Base-by-base conservation (phyloP, 23 red algal genomes). In the Gracilaria caudata region DNA sequence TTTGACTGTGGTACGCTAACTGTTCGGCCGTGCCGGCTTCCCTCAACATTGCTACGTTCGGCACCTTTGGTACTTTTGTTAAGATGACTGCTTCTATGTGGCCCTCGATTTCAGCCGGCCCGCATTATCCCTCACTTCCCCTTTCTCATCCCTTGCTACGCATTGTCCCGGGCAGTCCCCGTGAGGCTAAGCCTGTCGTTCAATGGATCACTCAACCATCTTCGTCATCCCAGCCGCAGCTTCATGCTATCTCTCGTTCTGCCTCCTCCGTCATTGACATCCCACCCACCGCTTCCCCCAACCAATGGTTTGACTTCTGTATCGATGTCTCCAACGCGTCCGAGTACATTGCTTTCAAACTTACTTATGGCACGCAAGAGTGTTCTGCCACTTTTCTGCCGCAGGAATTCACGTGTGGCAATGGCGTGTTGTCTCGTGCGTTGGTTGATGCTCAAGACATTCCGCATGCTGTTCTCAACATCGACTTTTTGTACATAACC, bases 101-200 rank as follows among this genome's bases (percentile, higher is more conserved):
- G 51, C 85, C 85, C 6, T 17, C 36, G 23, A 21, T 25, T 19
- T 79, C 72, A 14, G 85, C 74, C 6, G 85, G 85, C 43, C 85
- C 85, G 25, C 26, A 64, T 47, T 66, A 49, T 28, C 85, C 85
- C 4, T 7, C 39, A 25, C 7, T 29, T 6, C 84, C 85, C 20
- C 72, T 89, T 9, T 36, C 35, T 55, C 33, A 46, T 36, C 36
- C 85, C 13, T 36, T 89, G 19, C 68, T 89, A n/a, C 70, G 85
- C 25, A 58, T 89, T 73, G 34, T 89, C 45, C 73, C 85, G 1
- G 85, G 85, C 51, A 64, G 68, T 58, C 85, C 85, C 43, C 73
- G 71, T 64, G 20, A 65, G 9, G 21, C n/a, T 9, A 64, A 68
- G 23, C 73, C 85, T 5, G 45, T 72, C 34, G 8, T 89, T 3